Base-by-base conservation (phyloP, 257 asterid genomes). In the Agastache rugosa region DNA sequence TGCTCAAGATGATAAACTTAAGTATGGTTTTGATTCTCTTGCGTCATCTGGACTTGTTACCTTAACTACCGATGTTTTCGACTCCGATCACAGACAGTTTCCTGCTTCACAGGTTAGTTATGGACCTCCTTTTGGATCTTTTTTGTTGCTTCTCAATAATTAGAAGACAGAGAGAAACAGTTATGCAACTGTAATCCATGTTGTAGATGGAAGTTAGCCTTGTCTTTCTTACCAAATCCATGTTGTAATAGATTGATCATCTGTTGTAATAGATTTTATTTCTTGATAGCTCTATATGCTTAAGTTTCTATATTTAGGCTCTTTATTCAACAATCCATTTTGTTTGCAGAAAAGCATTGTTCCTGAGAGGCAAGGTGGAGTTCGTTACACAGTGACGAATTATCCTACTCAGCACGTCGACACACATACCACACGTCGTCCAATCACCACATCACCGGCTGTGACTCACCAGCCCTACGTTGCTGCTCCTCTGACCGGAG, bases 41-140 rank as follows among this genome's bases (percentile, higher is more conserved):
- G 87, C 94, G 17, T 87, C 96, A 14, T 51, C 90, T 74, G 96
- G 93, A 71, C 63, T 85, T 67, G 83, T 86, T 41, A 80, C 84
- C 22, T 72, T 88, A 69, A 80, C 89, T 10, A 51, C 88, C 11
- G 89, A 88, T 61, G 60, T 83, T 44, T 72, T 80, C 50, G 84
- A 83, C 44, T 70, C 82, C 14, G 51, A 61, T 68, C 85, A 55
- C 75, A 75, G 71, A 37, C 73, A 84, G 12, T 82, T 78, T 68
- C 44, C 82, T 15, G 37, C 68, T 65, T 11, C 82, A 62, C 85
- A 85, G 93, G 97, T 90, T 71, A 11, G 63, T 67, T 72, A 74
- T 35, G 16, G 16, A 17, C 66, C 25, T 61, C 60, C 15, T 41
- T 23, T 66, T n/a, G 53, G 45, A 37, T 60, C 62, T 22, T 44